Evolutionary conservation across 768 basidiomycete species (phyloP).

Genomic region (Daedalea quercina): DNA sequence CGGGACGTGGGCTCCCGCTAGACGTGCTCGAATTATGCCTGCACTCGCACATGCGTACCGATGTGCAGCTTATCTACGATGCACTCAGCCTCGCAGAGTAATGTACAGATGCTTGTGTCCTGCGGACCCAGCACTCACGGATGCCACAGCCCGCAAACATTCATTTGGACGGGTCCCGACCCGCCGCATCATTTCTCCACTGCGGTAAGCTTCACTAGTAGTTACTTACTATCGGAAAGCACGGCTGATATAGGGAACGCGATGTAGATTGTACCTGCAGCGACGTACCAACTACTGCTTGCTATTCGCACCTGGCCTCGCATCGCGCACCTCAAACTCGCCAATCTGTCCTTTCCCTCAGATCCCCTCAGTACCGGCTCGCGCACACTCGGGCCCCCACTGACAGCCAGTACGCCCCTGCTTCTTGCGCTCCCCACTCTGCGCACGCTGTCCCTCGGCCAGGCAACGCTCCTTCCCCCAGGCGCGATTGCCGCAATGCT

Average conservation of each 20-base stretch:
- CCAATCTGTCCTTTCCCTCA: constrained; percentile 38
- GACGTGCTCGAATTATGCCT: constrained; percentile 29
- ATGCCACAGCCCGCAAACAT: constrained; percentile 34
- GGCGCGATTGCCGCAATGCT: constrained; percentile 32
- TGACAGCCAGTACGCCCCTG: constrained; percentile 17
- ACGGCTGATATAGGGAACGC: neutral
- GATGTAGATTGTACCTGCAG: constrained; percentile 40
- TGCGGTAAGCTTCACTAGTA: constrained; percentile 37
- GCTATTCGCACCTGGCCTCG: constrained; percentile 36
- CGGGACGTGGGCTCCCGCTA: constrained; percentile 14
- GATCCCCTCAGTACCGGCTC: constrained; percentile 14
- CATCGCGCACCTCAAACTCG: constrained; percentile 38
- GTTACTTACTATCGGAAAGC: neutral
- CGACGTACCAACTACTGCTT: constrained; percentile 31
- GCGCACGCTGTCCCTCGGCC: constrained; percentile 40
- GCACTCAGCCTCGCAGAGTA: constrained; percentile 32
- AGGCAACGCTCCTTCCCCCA: constrained; percentile 40
- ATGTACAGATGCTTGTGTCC: constrained; percentile 9
- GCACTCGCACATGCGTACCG: constrained; percentile 29
- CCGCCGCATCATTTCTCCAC: constrained; percentile 56
- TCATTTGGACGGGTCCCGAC: constrained; percentile 55
- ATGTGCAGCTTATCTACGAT: constrained; percentile 23
- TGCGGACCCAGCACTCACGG: neutral
- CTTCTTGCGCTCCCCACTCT: constrained; percentile 33
- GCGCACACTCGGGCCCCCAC: constrained; percentile 1